Conservation (phyloP, 1,139 yeast genomes). For the Geotrichum phurueaensis region DNA sequence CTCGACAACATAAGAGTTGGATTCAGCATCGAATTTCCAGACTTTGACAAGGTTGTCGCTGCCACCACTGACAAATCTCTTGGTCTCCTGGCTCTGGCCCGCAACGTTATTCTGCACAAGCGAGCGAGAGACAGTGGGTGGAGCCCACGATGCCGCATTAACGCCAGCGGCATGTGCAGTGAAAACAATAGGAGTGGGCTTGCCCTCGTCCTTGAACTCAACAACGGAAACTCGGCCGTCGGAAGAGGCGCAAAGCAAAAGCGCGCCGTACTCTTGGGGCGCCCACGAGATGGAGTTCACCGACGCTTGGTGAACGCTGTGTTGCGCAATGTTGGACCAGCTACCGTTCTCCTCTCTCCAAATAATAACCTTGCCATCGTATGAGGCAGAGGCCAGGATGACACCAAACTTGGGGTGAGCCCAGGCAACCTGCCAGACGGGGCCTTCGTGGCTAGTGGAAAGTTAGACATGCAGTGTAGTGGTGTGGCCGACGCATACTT, state of each 20-base stretch:
- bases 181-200: conserved; percentile 57
- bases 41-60: conserved; percentile 89
- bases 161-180: conserved; percentile 91
- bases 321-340: conserved; percentile 88
- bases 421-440: conserved; percentile 99
- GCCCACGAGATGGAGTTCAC: conserved; percentile 97
- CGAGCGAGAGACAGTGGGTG: conserved; percentile 44
- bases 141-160: conserved; percentile 96
- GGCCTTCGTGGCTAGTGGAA: conserved; percentile 69
- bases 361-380: conserved; percentile 87
- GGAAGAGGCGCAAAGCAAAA: conserved; percentile 81
- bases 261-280: conserved; percentile 94
- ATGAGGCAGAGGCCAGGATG: conserved; percentile 88
- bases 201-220: conserved; percentile 87
- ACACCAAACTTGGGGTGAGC: conserved; percentile 98
- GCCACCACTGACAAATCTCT: conserved; percentile 88
- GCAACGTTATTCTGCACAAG: conserved; percentile 28
- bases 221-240: conserved; percentile 90
- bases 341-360: conserved; percentile 92
- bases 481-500: conserved; percentile 20
- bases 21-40: conserved; percentile 62
- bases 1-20: conserved; percentile 62
- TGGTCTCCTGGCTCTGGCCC: conserved; percentile 35
- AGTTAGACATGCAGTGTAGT: background rate
- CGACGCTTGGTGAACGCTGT: conserved; percentile 83